phyloP scores from a whole-genome alignment of 2,329 filamentous ascomycete genomes.

The Exophiala mesophila region DNA sequence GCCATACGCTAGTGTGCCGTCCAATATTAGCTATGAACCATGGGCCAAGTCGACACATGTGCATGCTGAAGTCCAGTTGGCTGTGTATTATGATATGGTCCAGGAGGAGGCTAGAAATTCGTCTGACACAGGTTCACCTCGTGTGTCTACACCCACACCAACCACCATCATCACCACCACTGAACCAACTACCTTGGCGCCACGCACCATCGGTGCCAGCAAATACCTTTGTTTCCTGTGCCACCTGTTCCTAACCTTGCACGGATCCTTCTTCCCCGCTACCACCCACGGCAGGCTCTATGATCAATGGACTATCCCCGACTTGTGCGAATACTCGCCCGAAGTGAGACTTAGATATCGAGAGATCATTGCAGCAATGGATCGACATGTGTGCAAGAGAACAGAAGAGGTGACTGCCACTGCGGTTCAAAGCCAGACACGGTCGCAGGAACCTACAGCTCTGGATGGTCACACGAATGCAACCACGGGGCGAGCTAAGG shows the following conservation, averaged over 20 bases:
- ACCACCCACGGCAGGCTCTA: slow-evolving; percentile 26
- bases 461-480: too few relatives aligned
- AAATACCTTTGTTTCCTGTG: slow-evolving; percentile 27
- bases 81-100: slow-evolving; percentile 21
- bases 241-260: slow-evolving; percentile 22
- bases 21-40: slow-evolving; percentile 3
- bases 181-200: slow-evolving; percentile 4
- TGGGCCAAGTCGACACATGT: slow-evolving; percentile 15
- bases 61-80: slow-evolving; percentile 26
- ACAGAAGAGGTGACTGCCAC: not conserved
- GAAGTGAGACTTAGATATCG: not conserved
- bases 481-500: too few relatives aligned
- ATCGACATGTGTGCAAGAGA: not conserved
- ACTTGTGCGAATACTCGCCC: slow-evolving; percentile 12
- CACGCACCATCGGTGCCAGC: slow-evolving; percentile 23
- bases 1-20: slow-evolving; percentile 11
- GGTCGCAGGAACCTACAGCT: too few relatives aligned
- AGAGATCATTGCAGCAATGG: not conserved
- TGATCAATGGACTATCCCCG: slow-evolving; percentile 26
- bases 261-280: slow-evolving; percentile 14
- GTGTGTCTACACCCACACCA: too few relatives aligned
- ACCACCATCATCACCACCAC: too few relatives aligned
- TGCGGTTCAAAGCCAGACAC: too few relatives aligned
- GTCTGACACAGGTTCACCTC: not conserved
- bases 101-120: not conserved